A percentile compares a stretch with the other conserved stretches of the same genome.
Evolutionary conservation across 2,329 filamentous ascomycete species (phyloP).

Genomic region (Colletotrichum orchidophilum): DNA sequence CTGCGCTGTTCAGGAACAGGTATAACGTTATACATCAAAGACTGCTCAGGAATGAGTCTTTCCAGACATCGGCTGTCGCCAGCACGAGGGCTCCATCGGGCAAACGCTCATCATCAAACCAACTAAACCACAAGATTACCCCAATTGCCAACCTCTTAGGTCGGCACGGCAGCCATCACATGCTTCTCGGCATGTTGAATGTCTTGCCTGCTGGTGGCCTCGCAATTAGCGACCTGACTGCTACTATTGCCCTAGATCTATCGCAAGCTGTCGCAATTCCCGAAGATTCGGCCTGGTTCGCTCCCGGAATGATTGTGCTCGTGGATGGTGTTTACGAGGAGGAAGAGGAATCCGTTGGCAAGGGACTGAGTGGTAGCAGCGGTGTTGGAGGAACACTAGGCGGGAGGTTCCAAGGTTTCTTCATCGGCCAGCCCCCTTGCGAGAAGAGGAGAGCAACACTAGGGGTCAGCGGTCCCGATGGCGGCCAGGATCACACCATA

Average conservation of each 20-base stretch:
- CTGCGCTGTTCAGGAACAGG: slow-evolving; percentile 84
- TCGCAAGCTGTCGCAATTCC: slow-evolving; percentile 84
- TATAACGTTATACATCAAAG: slow-evolving; percentile 94
- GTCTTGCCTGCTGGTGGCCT: slow-evolving; percentile 84
- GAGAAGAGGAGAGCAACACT: slow-evolving; percentile 84
- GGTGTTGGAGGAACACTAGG: slow-evolving; percentile 91
- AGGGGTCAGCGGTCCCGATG: slow-evolving; percentile 71
- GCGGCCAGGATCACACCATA: slow-evolving; percentile 68
- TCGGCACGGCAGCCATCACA: slow-evolving; percentile 83
- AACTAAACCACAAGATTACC: slow-evolving; percentile 85
- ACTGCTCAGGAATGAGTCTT: slow-evolving; percentile 90
- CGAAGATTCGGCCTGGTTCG: slow-evolving; percentile 89
- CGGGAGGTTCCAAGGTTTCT: slow-evolving; percentile 91
- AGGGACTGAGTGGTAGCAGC: slow-evolving; percentile 77
- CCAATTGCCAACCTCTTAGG: slow-evolving; percentile 81
- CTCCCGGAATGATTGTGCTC: slow-evolving; percentile 94
- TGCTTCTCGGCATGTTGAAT: slow-evolving; percentile 85
- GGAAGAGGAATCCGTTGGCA: slow-evolving; percentile 77
- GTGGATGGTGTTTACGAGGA: slow-evolving; percentile 98
- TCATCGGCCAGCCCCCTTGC: slow-evolving; percentile 89
- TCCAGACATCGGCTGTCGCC: slow-evolving; percentile 83
- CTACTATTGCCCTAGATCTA: slow-evolving; percentile 86
- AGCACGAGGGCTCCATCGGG: slow-evolving; percentile 63
- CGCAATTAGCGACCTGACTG: slow-evolving; percentile 86
- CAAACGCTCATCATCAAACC: slow-evolving; percentile 67